A percentile compares a stretch with the other conserved stretches of the same genome.
phyloP scores from a whole-genome alignment of 139 green algal genomes.

The Diplosphaera chodatii region DNA sequence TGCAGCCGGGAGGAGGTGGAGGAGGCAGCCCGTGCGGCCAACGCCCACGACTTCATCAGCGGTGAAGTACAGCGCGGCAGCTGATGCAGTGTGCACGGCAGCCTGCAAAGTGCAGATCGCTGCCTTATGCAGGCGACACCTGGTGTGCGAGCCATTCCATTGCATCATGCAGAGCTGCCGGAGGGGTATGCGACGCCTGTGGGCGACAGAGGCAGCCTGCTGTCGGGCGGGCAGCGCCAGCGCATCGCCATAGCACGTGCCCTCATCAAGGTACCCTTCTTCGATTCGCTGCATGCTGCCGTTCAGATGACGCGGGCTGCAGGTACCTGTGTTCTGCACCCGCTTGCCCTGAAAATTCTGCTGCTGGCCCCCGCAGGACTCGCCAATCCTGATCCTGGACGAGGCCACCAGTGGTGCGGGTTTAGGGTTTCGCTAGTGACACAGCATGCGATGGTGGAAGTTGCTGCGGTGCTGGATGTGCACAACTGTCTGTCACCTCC shows the following conservation, averaged over 20 bases:
- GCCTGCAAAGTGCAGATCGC: no score
- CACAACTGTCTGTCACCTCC: not conserved
- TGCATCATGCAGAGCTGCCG: constrained; percentile 25
- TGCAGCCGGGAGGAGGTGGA: constrained; percentile 36
- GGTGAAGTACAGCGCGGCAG: no score
- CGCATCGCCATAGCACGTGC: constrained; percentile 74
- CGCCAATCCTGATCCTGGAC: constrained; percentile 60
- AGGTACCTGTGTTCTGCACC: no score
- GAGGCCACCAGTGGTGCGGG: constrained; percentile 46
- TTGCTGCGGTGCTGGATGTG: no score
- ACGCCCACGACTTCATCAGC: constrained; percentile 78
- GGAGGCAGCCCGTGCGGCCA: constrained; percentile 47
- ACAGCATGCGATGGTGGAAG: no score
- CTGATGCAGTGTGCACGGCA: no score
- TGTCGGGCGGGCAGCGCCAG: constrained; percentile 74
- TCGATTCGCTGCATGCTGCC: no score
- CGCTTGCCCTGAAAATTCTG: no score
- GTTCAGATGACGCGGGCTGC: no score
- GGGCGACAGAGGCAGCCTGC: constrained; percentile 36
- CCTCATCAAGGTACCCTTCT: constrained; percentile 48
- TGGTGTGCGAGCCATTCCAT: no score
- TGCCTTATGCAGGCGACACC: no score
- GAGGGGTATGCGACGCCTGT: constrained; percentile 58
- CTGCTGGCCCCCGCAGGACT: constrained; percentile 27
- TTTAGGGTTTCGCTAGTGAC: no score